Base-by-base conservation (phyloP, 2,329 filamentous ascomycete genomes). In the Apiospora saccharicola region DNA sequence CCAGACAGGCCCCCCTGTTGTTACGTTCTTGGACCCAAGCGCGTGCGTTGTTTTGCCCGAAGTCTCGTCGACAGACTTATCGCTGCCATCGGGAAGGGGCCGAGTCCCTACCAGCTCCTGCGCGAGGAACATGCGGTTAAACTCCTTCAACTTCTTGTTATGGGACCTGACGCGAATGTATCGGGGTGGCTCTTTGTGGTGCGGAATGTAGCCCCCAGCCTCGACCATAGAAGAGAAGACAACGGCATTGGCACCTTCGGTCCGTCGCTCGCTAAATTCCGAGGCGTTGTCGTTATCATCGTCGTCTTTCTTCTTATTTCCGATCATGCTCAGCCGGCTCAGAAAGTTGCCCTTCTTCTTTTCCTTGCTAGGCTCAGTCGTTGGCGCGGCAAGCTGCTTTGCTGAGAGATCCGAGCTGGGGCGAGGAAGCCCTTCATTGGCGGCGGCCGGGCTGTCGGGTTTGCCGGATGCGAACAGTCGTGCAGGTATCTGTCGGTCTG, bases 261-360 rank as follows among this genome's bases (percentile, higher is more conserved):
- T 91, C 75, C 94, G 90, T 46, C 84, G 82, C 76, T 90, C 89
- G 75, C 89, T 89, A 69, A 90, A 81, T 77, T 95, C 94, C 1
- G 93, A 94, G 77, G 90, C 91, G 82, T 92, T 90, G 75, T 91
- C 90, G 70, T 83, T 61, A 14, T 37, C 80, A 57, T 86, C 86
- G 72, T 89, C 87, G 41, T 88, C 85, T 73, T 90, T 90, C 80
- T 93, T 94, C 82, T 93, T 97, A 85, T 94, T 95, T 73, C 91
- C 90, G 78, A 94, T 93, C 81, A 98, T 91, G 77, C 87, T 88
- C 71, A 92, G 88, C 71, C 95, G 93, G 81, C 94, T 97, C 41
- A 99, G 89, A 80, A 99, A 98, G 19, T 95, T 98, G 24, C 93
- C 90, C 41, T 93, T 92, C 85, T 98, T 98, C 83, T 92, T 93